Evolutionary conservation across 495 filamentous ascomycete genomes (phyloP), one percentile per base, ranked within the genome.

Genomic region (Penicillium macrosclerotiorum): DNA sequence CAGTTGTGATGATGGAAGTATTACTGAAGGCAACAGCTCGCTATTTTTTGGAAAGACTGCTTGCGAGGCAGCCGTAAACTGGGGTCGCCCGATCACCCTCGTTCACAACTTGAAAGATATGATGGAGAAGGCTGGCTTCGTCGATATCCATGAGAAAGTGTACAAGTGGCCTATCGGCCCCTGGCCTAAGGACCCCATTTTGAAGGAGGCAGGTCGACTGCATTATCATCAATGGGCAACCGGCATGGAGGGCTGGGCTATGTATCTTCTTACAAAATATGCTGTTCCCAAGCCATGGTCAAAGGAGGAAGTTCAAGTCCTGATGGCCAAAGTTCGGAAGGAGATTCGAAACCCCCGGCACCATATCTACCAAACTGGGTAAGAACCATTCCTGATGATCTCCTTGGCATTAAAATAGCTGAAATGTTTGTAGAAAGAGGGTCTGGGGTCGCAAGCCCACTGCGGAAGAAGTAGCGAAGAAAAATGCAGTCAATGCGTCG

Each of bases 1-100:
- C 13, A 34, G 45, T 2, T 66, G 61, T 37, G 70, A 75, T 49
- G 77, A 79, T 53, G 57, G 57, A 33, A 67, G 59, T 30, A 38
- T 68, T 8, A 42, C 46, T 7, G 58, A 57, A n/a, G 55, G 54
- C n/a, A n/a, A n/a, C n/a, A n/a, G n/a, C n/a, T n/a, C n/a, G n/a
- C n/a, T 27, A 64, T 60, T 41, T 18, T 42, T 5, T 33, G 75
- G n/a, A 39, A 30, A 0, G 25, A 54, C 5, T 7, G 37, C 20
- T 5, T 33, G 12, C 4, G 17, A 19, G 2, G 26, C 48, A 1
- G 52, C 48, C 3, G 48, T 33, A 1, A 5, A 26, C 1, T 12
- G 39, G 1, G 20, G 16, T 11, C n/a, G n/a, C n/a, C n/a, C n/a
- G n/a, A n/a, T n/a, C n/a, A n/a, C n/a, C n/a, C 42, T 20, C 1